These are phyloP conservation scores for Monsonia emarginata DNA, from an alignment of 441 rosid genomes.

Conservation along the genomic window DNA sequence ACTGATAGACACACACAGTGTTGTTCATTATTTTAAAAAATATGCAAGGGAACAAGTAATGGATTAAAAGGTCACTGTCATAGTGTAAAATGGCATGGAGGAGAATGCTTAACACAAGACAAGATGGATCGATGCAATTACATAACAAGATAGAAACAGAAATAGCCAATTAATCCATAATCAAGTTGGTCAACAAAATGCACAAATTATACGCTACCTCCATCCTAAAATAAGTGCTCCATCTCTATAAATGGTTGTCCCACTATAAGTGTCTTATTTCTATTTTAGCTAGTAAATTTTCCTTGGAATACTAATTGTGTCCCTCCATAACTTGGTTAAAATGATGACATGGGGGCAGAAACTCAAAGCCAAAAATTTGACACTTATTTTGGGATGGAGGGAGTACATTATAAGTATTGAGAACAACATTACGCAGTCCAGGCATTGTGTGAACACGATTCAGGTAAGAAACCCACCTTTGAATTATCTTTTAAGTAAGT, in stretches of 20 bases:
- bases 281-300: no score
- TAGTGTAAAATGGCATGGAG: not conserved
- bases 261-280: no score
- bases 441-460: not conserved
- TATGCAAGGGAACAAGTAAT: not conserved
- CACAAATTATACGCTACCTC: no score
- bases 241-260: no score
- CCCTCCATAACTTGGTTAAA: no score
- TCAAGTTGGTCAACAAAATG: not conserved
- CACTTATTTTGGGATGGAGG: no score
- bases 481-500: conserved; percentile 72
- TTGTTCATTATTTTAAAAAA: not conserved
- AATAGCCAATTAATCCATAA: not conserved
- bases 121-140: not conserved
- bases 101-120: not conserved
- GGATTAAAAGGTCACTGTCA: not conserved
- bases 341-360: no score
- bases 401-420: not conserved
- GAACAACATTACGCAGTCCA: not conserved
- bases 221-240: no score
- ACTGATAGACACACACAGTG: not conserved
- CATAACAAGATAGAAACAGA: not conserved
- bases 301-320: no score
- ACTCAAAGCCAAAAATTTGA: no score
- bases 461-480: conserved; percentile 46